Conservation (phyloP, 305 asterid species). For the Fraxinus greggii region DNA sequence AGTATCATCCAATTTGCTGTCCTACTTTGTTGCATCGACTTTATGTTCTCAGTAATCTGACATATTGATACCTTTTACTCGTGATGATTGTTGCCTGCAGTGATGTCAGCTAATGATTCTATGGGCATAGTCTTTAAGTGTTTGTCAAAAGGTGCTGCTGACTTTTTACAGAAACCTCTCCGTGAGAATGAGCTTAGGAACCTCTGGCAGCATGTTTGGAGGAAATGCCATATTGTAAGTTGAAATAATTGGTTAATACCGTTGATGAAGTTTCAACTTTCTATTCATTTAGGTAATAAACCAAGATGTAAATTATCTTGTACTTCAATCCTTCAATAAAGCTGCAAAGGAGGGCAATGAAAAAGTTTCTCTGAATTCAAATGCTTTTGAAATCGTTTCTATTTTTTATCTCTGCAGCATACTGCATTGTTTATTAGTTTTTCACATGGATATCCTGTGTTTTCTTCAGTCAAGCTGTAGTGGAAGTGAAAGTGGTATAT, state of each 20-base stretch:
- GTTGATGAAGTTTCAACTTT: not conserved
- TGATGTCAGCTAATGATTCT: conserved; percentile 92
- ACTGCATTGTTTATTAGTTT: not conserved
- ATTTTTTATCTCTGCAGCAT: not conserved
- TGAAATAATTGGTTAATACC: not conserved
- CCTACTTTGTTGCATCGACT: not conserved
- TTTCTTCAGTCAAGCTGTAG: not conserved
- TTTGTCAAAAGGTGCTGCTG: conserved; percentile 86
- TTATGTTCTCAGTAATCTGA: not conserved
- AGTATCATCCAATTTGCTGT: conserved; percentile 31
- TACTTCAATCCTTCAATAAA: too few species aligned
- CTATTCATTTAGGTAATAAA: not conserved
- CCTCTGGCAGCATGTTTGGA: conserved; percentile 94
- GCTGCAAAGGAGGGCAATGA: too few species aligned
- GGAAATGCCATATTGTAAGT: conserved; percentile 87
- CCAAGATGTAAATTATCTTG: too few species aligned
- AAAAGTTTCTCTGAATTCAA: too few species aligned
- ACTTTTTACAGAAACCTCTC: conserved; percentile 82
- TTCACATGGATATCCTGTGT: not conserved
- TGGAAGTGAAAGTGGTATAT: not conserved
- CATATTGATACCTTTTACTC: not conserved
- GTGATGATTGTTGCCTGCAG: conserved; percentile 48
- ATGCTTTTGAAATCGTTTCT: not conserved
- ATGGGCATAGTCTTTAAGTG: conserved; percentile 82
- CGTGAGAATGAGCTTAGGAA: conserved; percentile 82